Percentiles rank a stretch among this genome's conserved stretches.
phyloP scores from a whole-genome alignment of 139 green algal genomes.

The Tetraselmis striata region DNA sequence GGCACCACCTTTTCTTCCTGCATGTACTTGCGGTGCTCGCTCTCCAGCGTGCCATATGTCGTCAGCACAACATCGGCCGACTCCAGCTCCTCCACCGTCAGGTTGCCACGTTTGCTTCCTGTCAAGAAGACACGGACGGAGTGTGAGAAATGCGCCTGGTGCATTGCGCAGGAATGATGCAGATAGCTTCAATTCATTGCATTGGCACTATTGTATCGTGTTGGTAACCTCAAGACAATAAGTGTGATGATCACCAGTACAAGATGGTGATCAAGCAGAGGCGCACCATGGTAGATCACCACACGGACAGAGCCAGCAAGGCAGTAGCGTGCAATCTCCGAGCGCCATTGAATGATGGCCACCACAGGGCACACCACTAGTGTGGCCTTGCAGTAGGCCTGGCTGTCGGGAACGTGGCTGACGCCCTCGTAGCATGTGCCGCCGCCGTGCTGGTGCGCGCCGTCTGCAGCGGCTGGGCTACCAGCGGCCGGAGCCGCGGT shows the following conservation, averaged over 20 bases:
- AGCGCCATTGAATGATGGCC: slow-evolving; percentile 86
- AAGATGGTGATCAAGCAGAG: too few species aligned
- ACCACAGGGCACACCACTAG: slow-evolving; percentile 90
- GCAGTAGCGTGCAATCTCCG: slow-evolving; percentile 82
- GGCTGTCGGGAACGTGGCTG: too few species aligned
- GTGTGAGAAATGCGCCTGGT: too few species aligned
- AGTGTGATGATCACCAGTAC: too few species aligned
- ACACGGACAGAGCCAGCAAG: slow-evolving; percentile 45
- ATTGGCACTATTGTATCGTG: too few species aligned
- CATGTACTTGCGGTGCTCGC: slow-evolving; percentile 54
- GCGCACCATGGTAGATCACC: slow-evolving; percentile 7
- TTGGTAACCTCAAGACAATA: too few species aligned
- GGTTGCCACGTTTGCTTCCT: not conserved
- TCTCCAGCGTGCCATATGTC: slow-evolving; percentile 86
- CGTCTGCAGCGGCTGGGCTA: not conserved
- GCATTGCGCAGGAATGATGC: too few species aligned
- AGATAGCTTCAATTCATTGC: too few species aligned
- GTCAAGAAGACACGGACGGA: too few species aligned
- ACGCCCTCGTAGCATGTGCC: not conserved
- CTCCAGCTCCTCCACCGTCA: slow-evolving; percentile 29
- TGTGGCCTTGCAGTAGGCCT: slow-evolving; percentile 55
- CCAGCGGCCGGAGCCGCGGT: too few species aligned
- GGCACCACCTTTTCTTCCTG: slow-evolving; percentile 7
- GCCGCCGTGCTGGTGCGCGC: not conserved
- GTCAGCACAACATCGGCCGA: slow-evolving; percentile 83